Evolutionary conservation across 1,284 basidiomycete species (phyloP), one percentile per base, ranked within the genome.

Genomic region (Coniferiporia weirii): DNA sequence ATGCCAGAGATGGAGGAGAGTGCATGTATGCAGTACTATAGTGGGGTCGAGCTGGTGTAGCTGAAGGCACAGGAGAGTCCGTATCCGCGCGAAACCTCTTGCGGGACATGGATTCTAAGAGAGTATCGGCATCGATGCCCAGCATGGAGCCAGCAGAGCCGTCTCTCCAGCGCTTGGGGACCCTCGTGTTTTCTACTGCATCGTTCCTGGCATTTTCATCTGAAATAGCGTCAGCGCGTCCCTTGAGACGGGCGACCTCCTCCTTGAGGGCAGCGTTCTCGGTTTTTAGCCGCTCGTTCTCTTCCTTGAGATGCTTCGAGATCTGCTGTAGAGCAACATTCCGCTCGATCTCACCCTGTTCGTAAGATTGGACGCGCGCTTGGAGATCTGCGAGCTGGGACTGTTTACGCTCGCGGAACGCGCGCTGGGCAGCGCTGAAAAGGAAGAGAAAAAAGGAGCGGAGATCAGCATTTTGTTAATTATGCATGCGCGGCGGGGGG

Each of bases 321-420:
- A 93, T 84, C 60, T 83, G 87, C 71, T 95, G 93, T 20, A 95
- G 76, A 48, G 90, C 89, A 52, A 95, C 84, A 68, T 91, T 94
- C 54, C 91, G 87, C 71, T 94, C 90, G 51, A 94, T 87, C 70
- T 95, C 93, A 44, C 93, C 91, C 65, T 92, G 89, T 71, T 95
- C 93, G 67, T 93, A 95, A 44, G 84, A 83, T 64, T 91, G 85
- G 53, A 95, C 78, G 49, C 92, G 87, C 61, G 91, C 89, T 73
- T 95, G 92, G 36, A 95, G 81, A 56, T 94, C 93, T n/a, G 87
- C 83, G 46, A 95, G 85, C 68, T 95, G 93, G 22, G 89, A 88
- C 68, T 95, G 92, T 70, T 92, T 93, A 61, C 93, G 84, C 67
- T 95, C 93, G 43, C 93, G 83, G 72, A 95, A 95, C 3, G 93